These are phyloP conservation scores for Pleurozium schreberi DNA, from an alignment of 225 moss, liverwort and hornwort genomes.

Conservation along the genomic window DNA sequence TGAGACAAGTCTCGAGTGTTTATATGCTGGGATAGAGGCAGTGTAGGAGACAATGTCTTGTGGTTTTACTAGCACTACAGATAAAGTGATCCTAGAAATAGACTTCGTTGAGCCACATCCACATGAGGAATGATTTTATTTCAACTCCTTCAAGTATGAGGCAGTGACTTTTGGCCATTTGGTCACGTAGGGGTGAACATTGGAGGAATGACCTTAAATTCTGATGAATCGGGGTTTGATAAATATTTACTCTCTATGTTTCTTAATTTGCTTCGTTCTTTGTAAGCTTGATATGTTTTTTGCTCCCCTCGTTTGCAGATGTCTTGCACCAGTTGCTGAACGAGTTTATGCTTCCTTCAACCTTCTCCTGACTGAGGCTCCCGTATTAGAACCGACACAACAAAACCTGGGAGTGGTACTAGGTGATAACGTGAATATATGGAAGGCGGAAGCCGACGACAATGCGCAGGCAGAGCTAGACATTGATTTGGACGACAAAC, in stretches of 20 bases:
- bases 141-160: background rate
- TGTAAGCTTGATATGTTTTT: background rate
- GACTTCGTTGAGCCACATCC: background rate
- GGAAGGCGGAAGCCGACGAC: conserved; percentile 25
- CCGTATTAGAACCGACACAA: conserved; percentile 61
- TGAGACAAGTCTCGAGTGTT: background rate
- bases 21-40: background rate
- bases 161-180: background rate
- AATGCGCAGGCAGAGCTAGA: conserved; percentile 39
- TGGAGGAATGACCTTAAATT: background rate
- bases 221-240: background rate
- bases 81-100: background rate
- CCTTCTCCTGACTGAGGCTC: conserved; percentile 60
- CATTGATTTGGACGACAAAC: conserved; percentile 88
- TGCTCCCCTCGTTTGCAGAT: conserved; percentile 25
- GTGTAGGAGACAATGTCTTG: background rate
- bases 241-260: background rate
- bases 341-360: conserved; percentile 63
- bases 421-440: conserved; percentile 17
- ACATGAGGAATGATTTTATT: background rate
- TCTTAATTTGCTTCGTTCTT: background rate
- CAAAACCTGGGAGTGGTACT: conserved; percentile 69
- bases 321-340: conserved; percentile 65
- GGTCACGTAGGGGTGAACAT: background rate
- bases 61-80: background rate